Evolutionary conservation across 306 rosid species (phyloP).

Genomic region (Morella rubra): DNA sequence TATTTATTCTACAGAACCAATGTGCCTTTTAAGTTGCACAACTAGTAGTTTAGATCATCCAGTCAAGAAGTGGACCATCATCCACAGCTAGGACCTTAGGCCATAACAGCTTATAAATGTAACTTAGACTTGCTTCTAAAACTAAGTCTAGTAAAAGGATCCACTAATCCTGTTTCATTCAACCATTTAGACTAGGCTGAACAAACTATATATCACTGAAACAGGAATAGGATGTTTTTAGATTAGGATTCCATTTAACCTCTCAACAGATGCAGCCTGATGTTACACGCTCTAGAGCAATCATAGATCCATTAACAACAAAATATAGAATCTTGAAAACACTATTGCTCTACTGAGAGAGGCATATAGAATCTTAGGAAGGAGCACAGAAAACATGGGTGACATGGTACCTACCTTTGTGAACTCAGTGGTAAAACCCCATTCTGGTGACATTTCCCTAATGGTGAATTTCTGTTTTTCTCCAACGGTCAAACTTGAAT

Average conservation of each 20-base stretch:
- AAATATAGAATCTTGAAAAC: slow-evolving; percentile 5
- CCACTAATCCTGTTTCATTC: background rate
- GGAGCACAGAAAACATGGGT: slow-evolving; percentile 17
- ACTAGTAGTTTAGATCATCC: no score
- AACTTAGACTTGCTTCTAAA: background rate
- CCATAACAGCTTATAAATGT: background rate
- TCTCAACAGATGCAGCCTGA: background rate
- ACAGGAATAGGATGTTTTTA: background rate
- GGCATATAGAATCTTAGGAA: slow-evolving; percentile 21
- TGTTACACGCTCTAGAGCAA: background rate
- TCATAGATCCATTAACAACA: slow-evolving; percentile 2
- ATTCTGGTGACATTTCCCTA: slow-evolving; percentile 74
- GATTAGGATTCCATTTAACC: background rate
- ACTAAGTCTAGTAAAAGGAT: background rate
- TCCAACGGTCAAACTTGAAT: slow-evolving; percentile 49
- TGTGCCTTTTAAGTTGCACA: no score
- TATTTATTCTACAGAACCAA: background rate
- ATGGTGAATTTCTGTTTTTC: slow-evolving; percentile 76
- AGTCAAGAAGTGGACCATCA: background rate
- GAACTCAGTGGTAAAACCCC: slow-evolving; percentile 68
- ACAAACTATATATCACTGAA: no score
- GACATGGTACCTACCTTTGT: slow-evolving; percentile 61
- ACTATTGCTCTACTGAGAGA: slow-evolving; percentile 13
- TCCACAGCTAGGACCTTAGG: background rate
- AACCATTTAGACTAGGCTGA: background rate